Base-by-base conservation (phyloP, 768 basidiomycete genomes). In the Xerocomellus intermedius region DNA sequence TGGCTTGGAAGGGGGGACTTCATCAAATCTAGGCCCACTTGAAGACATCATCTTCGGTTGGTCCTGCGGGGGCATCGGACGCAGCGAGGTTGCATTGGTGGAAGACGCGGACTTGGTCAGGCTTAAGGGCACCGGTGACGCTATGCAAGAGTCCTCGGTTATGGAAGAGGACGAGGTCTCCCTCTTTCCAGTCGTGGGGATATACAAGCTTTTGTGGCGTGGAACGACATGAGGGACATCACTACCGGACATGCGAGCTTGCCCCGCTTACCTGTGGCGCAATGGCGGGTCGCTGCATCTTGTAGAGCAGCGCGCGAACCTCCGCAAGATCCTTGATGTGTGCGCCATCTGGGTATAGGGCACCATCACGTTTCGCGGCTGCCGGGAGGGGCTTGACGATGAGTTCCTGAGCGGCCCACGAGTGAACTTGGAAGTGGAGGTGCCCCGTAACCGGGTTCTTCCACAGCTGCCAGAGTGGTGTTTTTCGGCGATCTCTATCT, bases 381-480 rank as follows among this genome's bases (percentile, higher is more conserved):
- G 72, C 75, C 0, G 90, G 89, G 0, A 26, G 26, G 26, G 26
- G 26, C 5, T 26, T 26, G 26, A 26, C 26, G 26, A 26, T 26
- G 26, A 26, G 78, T 60, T 87, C 83, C 32, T 75, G 71, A 2
- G 70, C 83, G 17, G 63, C 92, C 61, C 87, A 89, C 7, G 89
- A 91, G 68, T 96, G 94, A 4, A 96, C 93, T 68, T 97, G 85
- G 74, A 95, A 86, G 68, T 94, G 91, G 19, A 97, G 78, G 2
- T 76, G 75, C n/a, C 85, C 84, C 13, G 92, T 96, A 10, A 82
- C 81, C 2, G 91, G 91, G 71, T 95, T 95, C 79, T 94, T 95
- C 94, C 94, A 96, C 5, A 87, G 69, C 87, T 92, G 32, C 30
- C 16, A 41, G 26, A 6, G 26, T 37, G 35, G 1, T 26, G 26